phyloP scores from a whole-genome alignment of 345 rosid genomes.

The Diplotaxis tenuifolia region DNA sequence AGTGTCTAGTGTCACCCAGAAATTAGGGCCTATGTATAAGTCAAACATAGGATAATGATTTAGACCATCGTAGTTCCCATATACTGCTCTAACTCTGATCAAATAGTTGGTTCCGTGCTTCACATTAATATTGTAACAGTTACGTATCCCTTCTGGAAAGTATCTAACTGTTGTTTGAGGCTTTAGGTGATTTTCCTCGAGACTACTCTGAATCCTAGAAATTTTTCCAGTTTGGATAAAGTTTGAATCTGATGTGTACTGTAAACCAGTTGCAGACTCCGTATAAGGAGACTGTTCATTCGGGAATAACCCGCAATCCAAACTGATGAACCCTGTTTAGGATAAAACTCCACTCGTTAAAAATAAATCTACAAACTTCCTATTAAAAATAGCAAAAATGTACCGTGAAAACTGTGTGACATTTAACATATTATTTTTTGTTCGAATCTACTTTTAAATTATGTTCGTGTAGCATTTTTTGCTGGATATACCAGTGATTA shows the following conservation, averaged over 20 bases:
- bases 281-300: conserved; percentile 12
- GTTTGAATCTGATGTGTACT: conserved; percentile 33
- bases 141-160: conserved; percentile 45
- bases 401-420: background rate
- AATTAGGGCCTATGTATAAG: conserved; percentile 32
- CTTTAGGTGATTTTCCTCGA: background rate
- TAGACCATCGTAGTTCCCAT: conserved; percentile 39
- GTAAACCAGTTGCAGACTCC: conserved; percentile 15
- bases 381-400: background rate
- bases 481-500: too few species aligned
- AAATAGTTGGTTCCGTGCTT: conserved; percentile 27
- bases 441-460: too few species aligned
- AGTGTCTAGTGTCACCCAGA: conserved; percentile 27
- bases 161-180: conserved; percentile 10
- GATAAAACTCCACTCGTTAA: background rate
- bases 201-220: background rate
- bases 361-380: background rate
- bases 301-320: conserved; percentile 42
- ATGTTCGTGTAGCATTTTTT: too few species aligned
- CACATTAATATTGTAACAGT: conserved; percentile 38
- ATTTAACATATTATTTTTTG: too few species aligned
- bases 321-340: conserved; percentile 37
- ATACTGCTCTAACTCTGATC: conserved; percentile 27
- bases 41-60: conserved; percentile 27
- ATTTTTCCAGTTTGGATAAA: conserved; percentile 33